Evolutionary conservation across 345 rosid species (phyloP), one percentile per base, ranked within the genome.

Genomic region (Eucalyptus virginea): DNA sequence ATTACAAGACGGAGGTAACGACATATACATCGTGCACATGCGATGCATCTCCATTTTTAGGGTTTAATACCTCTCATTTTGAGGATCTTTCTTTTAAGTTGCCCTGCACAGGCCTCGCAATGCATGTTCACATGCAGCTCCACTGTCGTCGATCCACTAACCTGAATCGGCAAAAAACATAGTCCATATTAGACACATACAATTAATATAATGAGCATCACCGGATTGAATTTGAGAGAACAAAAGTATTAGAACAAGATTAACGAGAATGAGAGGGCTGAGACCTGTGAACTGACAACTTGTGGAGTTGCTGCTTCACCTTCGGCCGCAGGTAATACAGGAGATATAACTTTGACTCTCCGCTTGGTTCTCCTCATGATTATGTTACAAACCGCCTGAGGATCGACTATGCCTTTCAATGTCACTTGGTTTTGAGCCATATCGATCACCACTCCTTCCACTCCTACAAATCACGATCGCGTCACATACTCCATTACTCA

Each of bases 91-190:
- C 88, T 95, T 93, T 91, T 96, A 40, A 98, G 98, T 90, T 96
- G 99, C 85, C 94, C 98, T 18, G 99, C 99, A 91, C 99, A 98
- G 88, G 98, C 98, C 89, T 95, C 95, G 60, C 99, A 98, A 87
- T 98, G 99, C 99, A 98, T 98, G 92, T 95, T 95, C 69, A 97
- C 96, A 67, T 91, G 92, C 34, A 98, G 99, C 91, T 98, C 98
- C 92, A 98, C 98, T 15, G 97, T 95, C 4, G 92, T 90, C 77
- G 91, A 37, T 81, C 91, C 99, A 88, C 94, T 90, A 65, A 94
- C 98, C 98, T 96, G 95, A 21, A 34, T 77, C 30, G 3, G 15
- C 9, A 5, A 77, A 40, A 21, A 40, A 40, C 16, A 11, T 21
- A 21, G 47, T 77, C 85, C 85, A 77, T 40, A 40, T 21, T 11